These are phyloP conservation scores for Pulveroboletus sp. DNA, from an alignment of 768 basidiomycete genomes.

Conservation along the genomic window DNA sequence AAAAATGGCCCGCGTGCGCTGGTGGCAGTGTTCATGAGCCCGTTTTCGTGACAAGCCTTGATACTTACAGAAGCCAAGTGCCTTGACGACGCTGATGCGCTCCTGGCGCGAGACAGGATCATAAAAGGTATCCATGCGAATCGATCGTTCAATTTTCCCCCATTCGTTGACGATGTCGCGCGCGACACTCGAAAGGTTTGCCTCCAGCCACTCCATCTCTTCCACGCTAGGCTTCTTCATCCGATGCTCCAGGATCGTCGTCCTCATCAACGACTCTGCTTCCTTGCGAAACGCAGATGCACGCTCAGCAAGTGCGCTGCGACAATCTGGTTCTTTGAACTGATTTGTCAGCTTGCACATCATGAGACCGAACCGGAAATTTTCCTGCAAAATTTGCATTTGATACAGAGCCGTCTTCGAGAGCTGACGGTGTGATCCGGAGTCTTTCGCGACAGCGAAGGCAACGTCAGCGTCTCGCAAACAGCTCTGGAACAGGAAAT, in stretches of 20 bases:
- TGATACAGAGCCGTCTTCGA: constrained; percentile 40
- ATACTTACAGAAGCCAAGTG: constrained; percentile 44
- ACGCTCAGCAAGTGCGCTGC: constrained; percentile 21
- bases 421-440: constrained; percentile 51
- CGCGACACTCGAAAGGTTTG: constrained; percentile 39
- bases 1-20: constrained; percentile 45
- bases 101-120: constrained; percentile 52
- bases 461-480: constrained; percentile 45
- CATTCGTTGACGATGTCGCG: constrained; percentile 44
- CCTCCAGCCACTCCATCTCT: constrained; percentile 38
- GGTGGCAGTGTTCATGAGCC: background rate
- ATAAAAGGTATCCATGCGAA: constrained; percentile 46
- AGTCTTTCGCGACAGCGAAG: constrained; percentile 41
- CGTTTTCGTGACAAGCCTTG: background rate
- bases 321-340: constrained; percentile 13
- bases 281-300: constrained; percentile 13
- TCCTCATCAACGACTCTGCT: background rate
- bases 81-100: constrained; percentile 45
- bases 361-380: constrained; percentile 45
- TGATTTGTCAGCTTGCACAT: constrained; percentile 25
- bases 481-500: constrained; percentile 47
- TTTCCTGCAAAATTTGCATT: constrained; percentile 46
- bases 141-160: constrained; percentile 36
- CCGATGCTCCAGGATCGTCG: constrained; percentile 7
- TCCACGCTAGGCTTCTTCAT: constrained; percentile 23